Evolutionary conservation across 176 grass and related monocot genomes (phyloP), one percentile per base, ranked within the genome.

Genomic region (Avena sativa): DNA sequence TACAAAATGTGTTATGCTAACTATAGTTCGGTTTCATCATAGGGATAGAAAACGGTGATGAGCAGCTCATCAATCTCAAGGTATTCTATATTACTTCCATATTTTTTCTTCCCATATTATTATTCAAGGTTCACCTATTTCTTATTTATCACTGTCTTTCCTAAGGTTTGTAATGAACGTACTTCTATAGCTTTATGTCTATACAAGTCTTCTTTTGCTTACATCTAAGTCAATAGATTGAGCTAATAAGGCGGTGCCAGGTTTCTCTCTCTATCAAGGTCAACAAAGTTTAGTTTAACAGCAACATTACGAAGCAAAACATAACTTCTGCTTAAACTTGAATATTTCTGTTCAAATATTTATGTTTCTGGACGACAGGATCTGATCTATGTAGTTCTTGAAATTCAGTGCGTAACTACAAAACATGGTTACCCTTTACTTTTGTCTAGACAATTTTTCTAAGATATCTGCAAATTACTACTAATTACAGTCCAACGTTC

Each of bases 41-140:
- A 76, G 82, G 71, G 25, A 76, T 62, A 74, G 82, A 76, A 63
- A 49, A 46, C 11, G 12, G 57, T 5, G 43, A 84, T 20, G 52
- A 84, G 25, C 56, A 5, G 4, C 71, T 21, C 59, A 2, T 34
- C 46, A 84, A 84, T 84, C 71, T 84, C 56, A 84, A 84, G 82
- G 82, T 84, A 50, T 53, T 53, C 1, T 12, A 3, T 30, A 5
- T 9, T 53, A n/a, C 32, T 63, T 26, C 2, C 43, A 47, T 32
- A 1, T 60, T 21, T 84, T 48, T 2, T 17, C 56, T 51, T 76
- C 40, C 17, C 1, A 48, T 57, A 44, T 12, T 12, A 48, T 28
- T 62, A 47, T 19, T 64, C 57, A 80, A 57, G 20, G 44, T 74
- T 74, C 21, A 16, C 40, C 5, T 43, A 43, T 5, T 1, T 11